Percentiles rank a stretch among this genome's conserved stretches.
Evolutionary conservation across 1,284 basidiomycete genomes (phyloP).

Genomic region (Leccinum subrobustum): DNA sequence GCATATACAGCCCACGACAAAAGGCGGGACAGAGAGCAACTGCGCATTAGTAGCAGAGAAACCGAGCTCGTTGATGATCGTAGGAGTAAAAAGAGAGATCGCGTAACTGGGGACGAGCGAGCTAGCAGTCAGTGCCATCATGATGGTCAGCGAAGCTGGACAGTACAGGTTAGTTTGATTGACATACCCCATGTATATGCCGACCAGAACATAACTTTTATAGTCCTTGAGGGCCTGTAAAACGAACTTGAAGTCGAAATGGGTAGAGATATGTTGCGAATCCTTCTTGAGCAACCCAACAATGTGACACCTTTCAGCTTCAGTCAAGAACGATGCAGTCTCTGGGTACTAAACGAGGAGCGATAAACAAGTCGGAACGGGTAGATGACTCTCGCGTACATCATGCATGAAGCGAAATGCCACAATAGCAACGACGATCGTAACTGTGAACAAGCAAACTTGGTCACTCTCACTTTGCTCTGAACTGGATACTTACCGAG

Average conservation of each 20-base stretch:
- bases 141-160: background rate
- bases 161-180: background rate
- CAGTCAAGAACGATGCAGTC: background rate
- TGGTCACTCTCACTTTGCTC: background rate
- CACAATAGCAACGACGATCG: background rate
- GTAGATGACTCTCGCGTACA: background rate
- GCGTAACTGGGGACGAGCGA: background rate
- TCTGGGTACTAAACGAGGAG: background rate
- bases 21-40: background rate
- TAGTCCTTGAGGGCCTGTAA: background rate
- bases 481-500: conserved; percentile 9
- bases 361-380: background rate
- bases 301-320: background rate
- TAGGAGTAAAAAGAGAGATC: background rate
- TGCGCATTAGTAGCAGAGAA: background rate
- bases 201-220: background rate
- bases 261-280: background rate
- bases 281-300: background rate
- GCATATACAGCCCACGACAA: background rate
- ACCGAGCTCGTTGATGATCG: conserved; percentile 1
- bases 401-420: background rate
- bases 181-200: background rate
- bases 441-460: background rate
- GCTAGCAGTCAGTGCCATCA: background rate
- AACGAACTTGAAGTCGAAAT: background rate